Percentiles rank a stretch among this genome's conserved stretches.
Conservation (phyloP, 352 stramenopile genomes). For the Phytophthora capsici region DNA sequence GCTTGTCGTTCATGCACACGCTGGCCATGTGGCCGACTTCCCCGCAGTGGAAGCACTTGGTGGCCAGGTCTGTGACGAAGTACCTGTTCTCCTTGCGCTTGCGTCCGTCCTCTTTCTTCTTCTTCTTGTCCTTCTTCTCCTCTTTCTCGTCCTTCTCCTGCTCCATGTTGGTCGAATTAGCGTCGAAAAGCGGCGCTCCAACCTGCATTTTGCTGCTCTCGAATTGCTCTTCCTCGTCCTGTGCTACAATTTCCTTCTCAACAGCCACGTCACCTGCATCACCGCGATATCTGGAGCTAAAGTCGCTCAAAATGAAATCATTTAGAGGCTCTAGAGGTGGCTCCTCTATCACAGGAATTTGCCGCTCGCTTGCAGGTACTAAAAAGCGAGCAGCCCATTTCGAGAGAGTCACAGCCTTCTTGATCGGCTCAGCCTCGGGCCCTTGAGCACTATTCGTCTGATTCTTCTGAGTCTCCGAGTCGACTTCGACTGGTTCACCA, state of each 20-base stretch:
- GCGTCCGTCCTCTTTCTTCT: constrained; percentile 36
- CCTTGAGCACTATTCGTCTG: constrained; percentile 23
- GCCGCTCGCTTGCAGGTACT: constrained; percentile 58
- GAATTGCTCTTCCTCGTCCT: constrained; percentile 30
- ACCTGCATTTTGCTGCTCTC: constrained; percentile 44
- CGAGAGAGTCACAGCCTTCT: constrained; percentile 54
- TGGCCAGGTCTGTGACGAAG: constrained; percentile 82
- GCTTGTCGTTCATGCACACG: constrained; percentile 79
- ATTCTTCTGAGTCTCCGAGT: constrained; percentile 26
- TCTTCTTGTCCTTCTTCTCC: constrained; percentile 31
- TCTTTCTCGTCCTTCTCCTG: constrained; percentile 9
- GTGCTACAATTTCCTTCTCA: constrained; percentile 51
- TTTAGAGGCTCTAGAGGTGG: constrained; percentile 79
- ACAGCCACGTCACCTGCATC: constrained; percentile 51
- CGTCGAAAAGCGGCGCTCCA: constrained; percentile 58
- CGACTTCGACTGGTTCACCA: constrained; percentile 48
- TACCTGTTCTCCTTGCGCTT: constrained; percentile 78
- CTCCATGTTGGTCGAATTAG: constrained; percentile 1
- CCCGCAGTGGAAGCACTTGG: constrained; percentile 87
- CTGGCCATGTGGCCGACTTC: constrained; percentile 79
- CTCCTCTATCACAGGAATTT: constrained; percentile 62
- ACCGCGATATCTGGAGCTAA: constrained; percentile 73
- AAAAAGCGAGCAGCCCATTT: constrained; percentile 82
- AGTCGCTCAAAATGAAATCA: constrained; percentile 86
- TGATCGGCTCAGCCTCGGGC: not conserved